These are phyloP conservation scores for Pythium grandisporangium DNA, from an alignment of 352 stramenopile species.

Conservation along the genomic window DNA sequence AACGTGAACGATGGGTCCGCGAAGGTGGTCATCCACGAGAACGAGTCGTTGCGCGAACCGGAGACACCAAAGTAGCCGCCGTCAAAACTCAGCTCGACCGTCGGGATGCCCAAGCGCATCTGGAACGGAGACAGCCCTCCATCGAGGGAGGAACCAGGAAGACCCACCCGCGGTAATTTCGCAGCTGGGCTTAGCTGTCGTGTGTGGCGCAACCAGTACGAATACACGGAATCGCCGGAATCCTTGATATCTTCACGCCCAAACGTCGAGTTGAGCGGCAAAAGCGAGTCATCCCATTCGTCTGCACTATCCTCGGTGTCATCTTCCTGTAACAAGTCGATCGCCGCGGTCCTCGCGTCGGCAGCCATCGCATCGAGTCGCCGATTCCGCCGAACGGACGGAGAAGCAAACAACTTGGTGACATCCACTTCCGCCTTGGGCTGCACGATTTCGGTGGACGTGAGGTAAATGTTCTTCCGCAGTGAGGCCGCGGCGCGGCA, in stretches of 20 bases:
- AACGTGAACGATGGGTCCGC: conserved; percentile 64
- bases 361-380: neutral
- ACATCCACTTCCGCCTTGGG: conserved; percentile 35
- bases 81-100: conserved; percentile 66
- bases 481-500: conserved; percentile 65
- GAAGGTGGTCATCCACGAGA: conserved; percentile 75
- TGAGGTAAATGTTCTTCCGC: conserved; percentile 69
- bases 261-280: conserved; percentile 65
- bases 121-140: conserved; percentile 69
- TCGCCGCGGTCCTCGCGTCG: neutral
- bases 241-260: conserved; percentile 44
- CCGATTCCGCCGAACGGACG: neutral
- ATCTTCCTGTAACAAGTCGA: neutral
- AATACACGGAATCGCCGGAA: conserved; percentile 58
- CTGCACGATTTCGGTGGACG: conserved; percentile 56
- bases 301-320: conserved; percentile 16
- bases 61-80: conserved; percentile 59
- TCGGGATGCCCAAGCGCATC: conserved; percentile 57
- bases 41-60: conserved; percentile 39
- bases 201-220: conserved; percentile 56
- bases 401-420: conserved; percentile 31
- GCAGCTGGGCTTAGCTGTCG: conserved; percentile 21
- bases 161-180: conserved; percentile 39
- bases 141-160: conserved; percentile 31
- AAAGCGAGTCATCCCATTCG: conserved; percentile 25